Evolutionary conservation across 768 basidiomycete species (phyloP).

Genomic region (Collybia sp.): DNA sequence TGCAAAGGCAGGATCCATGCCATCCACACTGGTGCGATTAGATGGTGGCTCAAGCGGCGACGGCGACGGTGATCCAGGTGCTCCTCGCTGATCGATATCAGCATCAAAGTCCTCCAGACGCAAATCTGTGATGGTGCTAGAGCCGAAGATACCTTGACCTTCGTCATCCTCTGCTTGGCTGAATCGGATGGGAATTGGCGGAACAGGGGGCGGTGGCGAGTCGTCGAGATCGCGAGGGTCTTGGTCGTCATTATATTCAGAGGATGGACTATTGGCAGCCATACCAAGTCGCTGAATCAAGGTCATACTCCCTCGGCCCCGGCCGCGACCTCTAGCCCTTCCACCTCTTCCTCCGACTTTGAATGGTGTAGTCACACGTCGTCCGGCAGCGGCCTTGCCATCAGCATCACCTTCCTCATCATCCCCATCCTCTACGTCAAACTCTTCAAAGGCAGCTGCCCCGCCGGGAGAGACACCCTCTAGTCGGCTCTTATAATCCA

Average conservation of each 20-base stretch:
- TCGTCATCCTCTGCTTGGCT: constrained; percentile 30
- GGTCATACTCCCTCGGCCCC: constrained; percentile 45
- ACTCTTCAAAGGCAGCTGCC: constrained; percentile 40
- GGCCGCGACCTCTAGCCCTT: constrained; percentile 43
- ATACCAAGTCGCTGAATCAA: constrained; percentile 61
- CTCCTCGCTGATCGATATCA: constrained; percentile 15
- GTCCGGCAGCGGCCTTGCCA: constrained; percentile 25
- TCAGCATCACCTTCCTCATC: constrained; percentile 27
- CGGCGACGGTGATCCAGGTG: constrained; percentile 29
- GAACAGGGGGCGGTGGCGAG: constrained; percentile 34
- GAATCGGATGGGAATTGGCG: constrained; percentile 33
- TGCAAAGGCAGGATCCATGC: constrained; percentile 85
- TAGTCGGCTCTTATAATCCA: constrained; percentile 58
- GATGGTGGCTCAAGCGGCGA: constrained; percentile 37
- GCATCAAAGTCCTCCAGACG: constrained; percentile 20
- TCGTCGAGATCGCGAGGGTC: constrained; percentile 20
- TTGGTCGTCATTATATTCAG: constrained; percentile 41
- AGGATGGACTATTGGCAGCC: constrained; percentile 48
- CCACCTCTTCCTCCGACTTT: constrained; percentile 45
- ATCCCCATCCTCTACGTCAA: constrained; percentile 40
- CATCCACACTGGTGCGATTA: constrained; percentile 72
- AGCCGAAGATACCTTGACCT: constrained; percentile 30
- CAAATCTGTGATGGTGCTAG: constrained; percentile 12
- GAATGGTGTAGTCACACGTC: constrained; percentile 48
- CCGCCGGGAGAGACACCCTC: constrained; percentile 35